These are phyloP conservation scores for Cucurbita argyrosperma DNA, from an alignment of 306 rosid genomes.

Conservation along the genomic window DNA sequence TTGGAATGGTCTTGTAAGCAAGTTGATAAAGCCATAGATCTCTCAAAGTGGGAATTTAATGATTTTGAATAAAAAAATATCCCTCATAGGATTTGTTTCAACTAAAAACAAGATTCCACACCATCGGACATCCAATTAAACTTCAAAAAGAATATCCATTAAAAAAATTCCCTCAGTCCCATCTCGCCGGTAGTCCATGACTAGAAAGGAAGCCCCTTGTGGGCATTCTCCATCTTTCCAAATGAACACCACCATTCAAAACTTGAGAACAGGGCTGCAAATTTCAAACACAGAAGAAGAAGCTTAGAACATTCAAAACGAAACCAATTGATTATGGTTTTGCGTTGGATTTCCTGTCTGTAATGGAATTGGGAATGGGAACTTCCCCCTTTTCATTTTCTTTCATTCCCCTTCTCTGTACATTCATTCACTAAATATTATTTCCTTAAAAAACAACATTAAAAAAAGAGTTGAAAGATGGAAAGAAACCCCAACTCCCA, in stretches of 20 bases:
- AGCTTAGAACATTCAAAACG: not conserved
- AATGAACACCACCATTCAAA: not conserved
- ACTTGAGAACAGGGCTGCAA: not conserved
- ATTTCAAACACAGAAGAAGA: not conserved
- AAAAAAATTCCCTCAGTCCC: not conserved
- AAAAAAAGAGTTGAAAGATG: too few relatives aligned
- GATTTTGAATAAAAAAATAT: not conserved
- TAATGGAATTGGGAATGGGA: not conserved
- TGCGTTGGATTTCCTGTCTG: not conserved
- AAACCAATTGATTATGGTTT: not conserved
- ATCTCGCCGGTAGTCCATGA: not conserved
- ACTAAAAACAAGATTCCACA: not conserved
- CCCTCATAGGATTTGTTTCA: not conserved
- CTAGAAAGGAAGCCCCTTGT: not conserved
- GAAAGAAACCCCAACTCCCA: too few relatives aligned
- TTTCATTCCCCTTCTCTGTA: slow-evolving; percentile 28
- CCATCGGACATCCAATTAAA: not conserved
- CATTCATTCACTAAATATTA: slow-evolving; percentile 50
- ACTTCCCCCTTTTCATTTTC: not conserved
- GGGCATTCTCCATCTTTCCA: not conserved
- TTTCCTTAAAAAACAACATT: slow-evolving; percentile 5
- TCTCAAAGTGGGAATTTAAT: not conserved
- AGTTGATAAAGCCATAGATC: not conserved
- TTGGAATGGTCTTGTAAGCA: not conserved
- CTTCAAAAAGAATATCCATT: not conserved